A percentile compares a stretch with the other conserved stretches of the same genome.
phyloP scores from a whole-genome alignment of 805 yeast genomes.

The Sugiyamaella chiloensis region DNA sequence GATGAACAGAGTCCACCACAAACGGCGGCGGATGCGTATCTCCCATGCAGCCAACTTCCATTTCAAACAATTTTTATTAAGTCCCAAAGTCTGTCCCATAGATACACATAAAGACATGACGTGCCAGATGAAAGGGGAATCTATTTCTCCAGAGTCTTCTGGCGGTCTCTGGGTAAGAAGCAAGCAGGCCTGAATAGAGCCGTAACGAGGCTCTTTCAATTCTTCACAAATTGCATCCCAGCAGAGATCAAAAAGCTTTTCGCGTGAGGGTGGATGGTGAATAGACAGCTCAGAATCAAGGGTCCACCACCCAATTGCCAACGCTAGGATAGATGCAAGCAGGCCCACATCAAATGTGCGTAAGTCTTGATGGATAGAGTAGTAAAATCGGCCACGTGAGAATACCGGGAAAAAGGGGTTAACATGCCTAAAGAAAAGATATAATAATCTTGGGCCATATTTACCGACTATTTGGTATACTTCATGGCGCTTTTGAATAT shows the following conservation, averaged over 20 bases:
- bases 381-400: background rate
- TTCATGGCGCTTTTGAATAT: background rate
- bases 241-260: background rate
- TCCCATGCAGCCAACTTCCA: constrained; percentile 6
- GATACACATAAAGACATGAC: background rate
- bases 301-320: background rate
- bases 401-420: background rate
- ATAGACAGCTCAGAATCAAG: background rate
- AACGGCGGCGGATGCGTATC: background rate
- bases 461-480: background rate
- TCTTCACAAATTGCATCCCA: background rate
- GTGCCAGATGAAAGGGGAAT: constrained; percentile 1
- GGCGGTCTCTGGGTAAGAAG: constrained; percentile 7
- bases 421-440: background rate
- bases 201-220: background rate
- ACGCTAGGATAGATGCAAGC: background rate
- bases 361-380: background rate
- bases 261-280: background rate
- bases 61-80: background rate
- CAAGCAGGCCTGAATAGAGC: constrained; percentile 1
- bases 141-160: background rate
- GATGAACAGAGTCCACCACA: constrained; percentile 4
- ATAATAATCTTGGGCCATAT: background rate
- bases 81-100: constrained; percentile 8
- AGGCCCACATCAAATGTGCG: background rate